phyloP scores from a whole-genome alignment of 768 basidiomycete species.

The Mycena chlorophos region DNA sequence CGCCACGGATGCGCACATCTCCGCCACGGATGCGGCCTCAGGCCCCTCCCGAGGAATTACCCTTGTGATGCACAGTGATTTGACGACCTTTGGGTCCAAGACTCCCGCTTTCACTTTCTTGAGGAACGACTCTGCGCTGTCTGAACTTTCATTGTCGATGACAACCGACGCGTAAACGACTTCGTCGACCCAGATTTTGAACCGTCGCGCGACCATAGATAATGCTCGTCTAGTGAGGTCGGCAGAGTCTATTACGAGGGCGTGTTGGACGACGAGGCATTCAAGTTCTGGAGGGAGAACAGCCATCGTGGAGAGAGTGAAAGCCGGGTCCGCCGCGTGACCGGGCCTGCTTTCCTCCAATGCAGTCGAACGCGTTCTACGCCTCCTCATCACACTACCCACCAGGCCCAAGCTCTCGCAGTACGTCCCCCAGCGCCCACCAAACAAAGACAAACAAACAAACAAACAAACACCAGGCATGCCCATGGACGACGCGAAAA shows the following conservation, averaged over 20 bases:
- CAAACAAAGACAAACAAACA: no score
- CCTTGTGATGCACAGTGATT: not conserved
- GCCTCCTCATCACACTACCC: not conserved
- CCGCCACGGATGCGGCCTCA: not conserved
- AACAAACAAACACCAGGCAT: not conserved
- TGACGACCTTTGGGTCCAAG: not conserved
- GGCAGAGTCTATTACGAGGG: no score
- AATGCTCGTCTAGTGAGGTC: not conserved
- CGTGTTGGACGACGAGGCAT: not conserved
- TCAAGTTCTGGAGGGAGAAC: not conserved
- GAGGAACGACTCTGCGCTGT: not conserved
- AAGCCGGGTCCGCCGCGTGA: not conserved
- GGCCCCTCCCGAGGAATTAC: no score
- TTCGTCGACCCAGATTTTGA: not conserved
- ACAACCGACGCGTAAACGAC: not conserved
- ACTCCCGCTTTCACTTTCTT: not conserved
- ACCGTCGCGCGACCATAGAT: not conserved
- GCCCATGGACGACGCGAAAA: slow-evolving; percentile 45
- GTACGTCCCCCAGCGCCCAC: not conserved
- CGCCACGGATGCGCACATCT: not conserved
- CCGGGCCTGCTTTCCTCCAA: not conserved
- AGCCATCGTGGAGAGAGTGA: not conserved
- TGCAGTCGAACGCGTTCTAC: not conserved
- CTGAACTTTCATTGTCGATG: not conserved
- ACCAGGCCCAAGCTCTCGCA: not conserved